Conservation (phyloP, 306 rosid genomes). For the Mucuna pruriens region DNA sequence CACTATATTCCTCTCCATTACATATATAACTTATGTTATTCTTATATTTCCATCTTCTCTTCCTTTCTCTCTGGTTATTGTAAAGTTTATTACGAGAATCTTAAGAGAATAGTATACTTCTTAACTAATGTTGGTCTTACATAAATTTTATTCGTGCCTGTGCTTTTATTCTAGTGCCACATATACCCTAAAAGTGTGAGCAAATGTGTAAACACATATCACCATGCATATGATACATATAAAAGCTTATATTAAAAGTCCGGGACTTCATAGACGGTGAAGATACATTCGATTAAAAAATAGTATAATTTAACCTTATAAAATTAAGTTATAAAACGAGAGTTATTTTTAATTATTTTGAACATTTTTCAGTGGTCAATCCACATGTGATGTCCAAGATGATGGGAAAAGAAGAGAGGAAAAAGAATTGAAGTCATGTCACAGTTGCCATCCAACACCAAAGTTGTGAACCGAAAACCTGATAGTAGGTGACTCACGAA, state of each 20-base stretch:
- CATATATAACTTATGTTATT: too few relatives aligned
- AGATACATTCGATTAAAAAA: too few relatives aligned
- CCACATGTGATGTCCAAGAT: too few relatives aligned
- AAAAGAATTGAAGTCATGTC: background rate
- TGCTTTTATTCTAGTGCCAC: background rate
- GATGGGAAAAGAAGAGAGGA: background rate
- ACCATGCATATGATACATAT: too few relatives aligned
- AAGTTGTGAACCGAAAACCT: slow-evolving; percentile 6
- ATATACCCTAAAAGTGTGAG: background rate
- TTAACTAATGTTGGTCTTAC: background rate
- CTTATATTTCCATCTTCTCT: too few relatives aligned
- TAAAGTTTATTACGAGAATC: too few relatives aligned
- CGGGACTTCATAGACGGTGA: background rate
- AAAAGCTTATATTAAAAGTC: background rate
- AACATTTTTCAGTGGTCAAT: too few relatives aligned
- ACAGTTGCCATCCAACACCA: slow-evolving; percentile 17
- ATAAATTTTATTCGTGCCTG: background rate
- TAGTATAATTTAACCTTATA: too few relatives aligned
- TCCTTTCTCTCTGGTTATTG: background rate
- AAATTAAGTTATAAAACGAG: too few relatives aligned
- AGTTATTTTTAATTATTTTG: too few relatives aligned
- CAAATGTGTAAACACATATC: background rate
- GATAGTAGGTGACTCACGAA: slow-evolving; percentile 29
- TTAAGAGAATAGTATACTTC: too few relatives aligned
- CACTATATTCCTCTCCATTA: too few relatives aligned